These are phyloP conservation scores for Penicillium sp. DNA, from an alignment of 2,329 filamentous ascomycete species.

Conservation along the genomic window DNA sequence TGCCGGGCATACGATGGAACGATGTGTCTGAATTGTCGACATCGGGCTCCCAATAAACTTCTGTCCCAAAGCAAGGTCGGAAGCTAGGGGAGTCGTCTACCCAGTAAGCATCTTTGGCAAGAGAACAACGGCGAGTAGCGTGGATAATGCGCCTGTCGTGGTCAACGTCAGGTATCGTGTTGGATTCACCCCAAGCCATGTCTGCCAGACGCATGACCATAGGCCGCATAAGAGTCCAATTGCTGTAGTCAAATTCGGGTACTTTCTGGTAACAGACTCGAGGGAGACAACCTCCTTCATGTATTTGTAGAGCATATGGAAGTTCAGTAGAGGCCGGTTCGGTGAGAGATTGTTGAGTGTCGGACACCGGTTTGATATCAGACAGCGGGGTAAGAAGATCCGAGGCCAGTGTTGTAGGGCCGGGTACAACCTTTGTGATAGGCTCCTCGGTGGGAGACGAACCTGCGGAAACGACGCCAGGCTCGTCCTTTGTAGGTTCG, in stretches of 20 bases:
- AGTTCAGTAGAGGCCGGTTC: neutral
- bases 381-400: neutral
- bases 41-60: neutral
- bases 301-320: neutral
- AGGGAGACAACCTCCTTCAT: neutral
- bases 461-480: neutral
- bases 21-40: neutral
- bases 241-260: neutral
- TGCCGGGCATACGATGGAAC: slow-evolving; percentile 3
- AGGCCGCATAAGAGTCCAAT: slow-evolving; percentile 8
- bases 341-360: neutral
- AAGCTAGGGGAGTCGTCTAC: slow-evolving; percentile 4
- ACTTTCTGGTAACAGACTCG: slow-evolving; percentile 3
- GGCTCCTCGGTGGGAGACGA: neutral
- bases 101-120: slow-evolving; percentile 1
- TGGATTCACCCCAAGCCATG: slow-evolving; percentile 10
- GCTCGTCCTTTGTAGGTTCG: neutral
- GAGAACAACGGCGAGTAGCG: slow-evolving; percentile 4
- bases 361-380: neutral
- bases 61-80: slow-evolving; percentile 4
- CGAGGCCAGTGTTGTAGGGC: neutral
- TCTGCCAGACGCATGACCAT: slow-evolving; percentile 9
- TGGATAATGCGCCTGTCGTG: slow-evolving; percentile 1
- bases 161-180: slow-evolving; percentile 6
- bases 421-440: neutral